Base-by-base conservation (phyloP, 768 basidiomycete species). In the Hygrocybe punicea region DNA sequence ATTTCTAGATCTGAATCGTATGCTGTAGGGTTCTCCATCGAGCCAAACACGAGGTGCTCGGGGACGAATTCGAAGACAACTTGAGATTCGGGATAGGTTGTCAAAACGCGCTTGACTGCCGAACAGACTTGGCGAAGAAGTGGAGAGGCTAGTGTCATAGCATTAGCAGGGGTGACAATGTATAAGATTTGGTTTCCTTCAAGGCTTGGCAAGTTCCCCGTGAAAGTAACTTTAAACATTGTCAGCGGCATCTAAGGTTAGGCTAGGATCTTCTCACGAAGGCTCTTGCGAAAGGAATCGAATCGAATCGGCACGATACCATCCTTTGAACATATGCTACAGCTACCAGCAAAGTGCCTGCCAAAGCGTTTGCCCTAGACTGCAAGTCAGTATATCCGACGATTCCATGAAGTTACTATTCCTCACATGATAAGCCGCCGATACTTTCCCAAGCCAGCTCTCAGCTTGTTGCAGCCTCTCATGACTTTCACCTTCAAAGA, bases 41-140 rank as follows among this genome's bases (percentile, higher is more conserved):
- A 72, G 9, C 78, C 76, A 44, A 78, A 67, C 21, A 89, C 72
- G 44, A 82, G 71, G 33, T 81, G 75, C 59, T 91, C 86, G 3
- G 91, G 88, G 44, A 93, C 74, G 60, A 92, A 81, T 55, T 93
- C 88, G 57, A 90, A 81, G 25, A 87, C 74, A 16, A 87, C 75
- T 51, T 83, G 82, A 21, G 77, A 75, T 11, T 78, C 66, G n/a
- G 71, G 62, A 48, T 76, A 74, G 11, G 76, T 69, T 67, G 80
- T 81, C 55, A 77, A 66, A 3, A 80, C 70, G 58, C 85, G 85
- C 63, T 83, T 84, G 59, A 85, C 71, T 3, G 84, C 78, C 7
- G 82, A 82, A 53, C 89, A 78, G 25, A 90, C 73, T 65, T 87
- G 84, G 17, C 89, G 84, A n/a, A 91, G 80, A 17, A 80, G 67